A percentile compares a stretch with the other conserved stretches of the same genome.
Evolutionary conservation across 2,329 filamentous ascomycete genomes (phyloP).

Genomic region (Diaporthe vexans): DNA sequence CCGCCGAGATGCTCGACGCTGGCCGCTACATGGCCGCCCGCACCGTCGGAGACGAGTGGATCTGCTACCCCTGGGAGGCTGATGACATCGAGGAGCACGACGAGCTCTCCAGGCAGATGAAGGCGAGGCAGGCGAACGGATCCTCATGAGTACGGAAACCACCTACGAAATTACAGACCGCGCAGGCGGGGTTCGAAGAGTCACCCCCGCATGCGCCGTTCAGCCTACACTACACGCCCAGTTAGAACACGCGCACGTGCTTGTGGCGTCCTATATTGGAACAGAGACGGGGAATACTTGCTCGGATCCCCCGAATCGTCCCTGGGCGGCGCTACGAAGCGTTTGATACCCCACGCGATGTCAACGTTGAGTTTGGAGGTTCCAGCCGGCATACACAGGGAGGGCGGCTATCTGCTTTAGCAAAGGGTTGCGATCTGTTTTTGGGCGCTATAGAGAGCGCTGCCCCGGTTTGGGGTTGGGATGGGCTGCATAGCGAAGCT

Average conservation of each 20-base stretch:
- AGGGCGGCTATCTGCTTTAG: not conserved
- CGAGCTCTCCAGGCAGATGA: constrained; percentile 69
- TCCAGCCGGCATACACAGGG: not conserved
- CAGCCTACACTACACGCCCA: not conserved
- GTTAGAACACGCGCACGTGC: not conserved
- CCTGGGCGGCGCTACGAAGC: not conserved
- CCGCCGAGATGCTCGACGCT: constrained; percentile 79
- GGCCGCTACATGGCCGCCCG: constrained; percentile 86
- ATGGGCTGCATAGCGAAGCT: constrained; percentile 13
- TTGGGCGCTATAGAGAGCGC: not conserved
- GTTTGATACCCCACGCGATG: not conserved
- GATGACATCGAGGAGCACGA: constrained; percentile 95
- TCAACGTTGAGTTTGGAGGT: not conserved
- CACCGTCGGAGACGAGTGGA: constrained; percentile 96
- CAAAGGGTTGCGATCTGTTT: not conserved
- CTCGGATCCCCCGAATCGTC: not conserved
- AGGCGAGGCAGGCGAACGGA: constrained; percentile 43
- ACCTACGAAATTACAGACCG: not conserved
- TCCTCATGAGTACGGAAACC: constrained; percentile 20
- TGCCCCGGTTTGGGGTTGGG: not conserved
- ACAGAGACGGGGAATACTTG: no score
- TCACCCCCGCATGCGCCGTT: not conserved
- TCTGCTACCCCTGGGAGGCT: constrained; percentile 99
- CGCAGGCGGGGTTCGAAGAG: no score
- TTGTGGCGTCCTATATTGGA: not conserved